These are phyloP conservation scores for Fusarium cicatricum DNA, from an alignment of 2,329 filamentous ascomycete species.

Conservation along the genomic window DNA sequence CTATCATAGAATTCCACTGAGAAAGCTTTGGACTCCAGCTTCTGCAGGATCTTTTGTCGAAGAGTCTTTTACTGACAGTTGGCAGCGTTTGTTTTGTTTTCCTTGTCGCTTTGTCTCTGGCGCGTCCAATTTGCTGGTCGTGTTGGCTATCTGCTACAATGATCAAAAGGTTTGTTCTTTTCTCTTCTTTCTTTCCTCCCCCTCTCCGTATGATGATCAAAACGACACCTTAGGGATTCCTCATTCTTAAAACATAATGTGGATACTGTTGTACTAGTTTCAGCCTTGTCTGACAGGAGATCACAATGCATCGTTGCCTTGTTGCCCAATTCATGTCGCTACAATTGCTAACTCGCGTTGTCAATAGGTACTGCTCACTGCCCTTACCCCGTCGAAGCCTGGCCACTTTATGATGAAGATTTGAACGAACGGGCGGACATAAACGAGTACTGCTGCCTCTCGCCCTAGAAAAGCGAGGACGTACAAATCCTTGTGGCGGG, in stretches of 20 bases:
- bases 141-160: conserved; percentile 10
- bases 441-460: conserved; percentile 62
- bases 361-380: conserved; percentile 52
- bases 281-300: conserved; percentile 72
- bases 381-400: conserved; percentile 9
- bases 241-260: conserved; percentile 73
- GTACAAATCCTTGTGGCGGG: conserved; percentile 69
- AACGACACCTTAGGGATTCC: conserved; percentile 71
- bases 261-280: conserved; percentile 69
- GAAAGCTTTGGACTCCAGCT: conserved; percentile 47
- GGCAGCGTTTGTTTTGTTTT: conserved; percentile 9
- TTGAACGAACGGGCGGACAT: conserved; percentile 78
- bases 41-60: conserved; percentile 11
- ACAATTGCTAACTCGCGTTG: conserved; percentile 49
- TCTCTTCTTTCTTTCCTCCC: conserved; percentile 7
- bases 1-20: conserved; percentile 65
- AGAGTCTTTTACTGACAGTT: conserved; percentile 28
- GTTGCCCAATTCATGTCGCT: conserved; percentile 12
- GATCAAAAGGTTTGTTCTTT: conserved; percentile 57
- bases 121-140: conserved; percentile 11
- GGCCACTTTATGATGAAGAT: conserved; percentile 63
- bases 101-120: conserved; percentile 9
- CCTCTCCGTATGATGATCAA: conserved; percentile 65
- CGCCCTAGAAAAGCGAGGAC: conserved; percentile 63
- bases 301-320: conserved; percentile 39